Percentiles rank a stretch among this genome's conserved stretches.
Evolutionary conservation across 345 rosid genomes (phyloP).

Genomic region (Lumnitzera racemosa): DNA sequence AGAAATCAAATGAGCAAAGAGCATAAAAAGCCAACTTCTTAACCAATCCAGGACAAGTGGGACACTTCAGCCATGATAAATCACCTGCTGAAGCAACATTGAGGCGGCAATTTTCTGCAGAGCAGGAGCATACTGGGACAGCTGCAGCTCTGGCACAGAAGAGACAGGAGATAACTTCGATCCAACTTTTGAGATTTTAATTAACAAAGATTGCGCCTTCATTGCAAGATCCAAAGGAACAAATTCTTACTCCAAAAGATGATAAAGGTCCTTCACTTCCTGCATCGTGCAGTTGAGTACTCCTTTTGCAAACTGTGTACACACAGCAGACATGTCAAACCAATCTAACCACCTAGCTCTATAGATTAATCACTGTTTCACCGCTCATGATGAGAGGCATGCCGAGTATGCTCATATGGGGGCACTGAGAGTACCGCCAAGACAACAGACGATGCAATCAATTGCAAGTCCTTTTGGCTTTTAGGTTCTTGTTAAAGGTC

Average conservation of each 20-base stretch:
- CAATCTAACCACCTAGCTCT: neutral
- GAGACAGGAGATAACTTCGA: slow-evolving; percentile 88
- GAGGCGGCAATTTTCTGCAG: slow-evolving; percentile 84
- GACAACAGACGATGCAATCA: slow-evolving; percentile 90
- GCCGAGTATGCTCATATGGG: slow-evolving; percentile 58
- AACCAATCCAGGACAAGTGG: neutral
- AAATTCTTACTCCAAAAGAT: slow-evolving; percentile 84
- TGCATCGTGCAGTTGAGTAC: slow-evolving; percentile 89
- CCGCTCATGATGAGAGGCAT: slow-evolving; percentile 76
- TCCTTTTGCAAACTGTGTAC: slow-evolving; percentile 66
- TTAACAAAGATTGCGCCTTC: slow-evolving; percentile 66
- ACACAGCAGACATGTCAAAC: slow-evolving; percentile 4
- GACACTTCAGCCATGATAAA: slow-evolving; percentile 1
- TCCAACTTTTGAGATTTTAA: slow-evolving; percentile 75
- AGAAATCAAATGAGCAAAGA: neutral
- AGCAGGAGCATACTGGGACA: slow-evolving; percentile 70
- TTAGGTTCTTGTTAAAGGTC: slow-evolving; percentile 82
- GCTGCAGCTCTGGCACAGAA: slow-evolving; percentile 81
- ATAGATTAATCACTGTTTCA: too few species aligned
- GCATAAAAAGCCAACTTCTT: neutral
- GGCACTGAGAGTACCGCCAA: slow-evolving; percentile 80
- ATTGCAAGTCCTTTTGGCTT: slow-evolving; percentile 88
- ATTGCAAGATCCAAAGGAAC: slow-evolving; percentile 77
- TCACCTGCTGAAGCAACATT: slow-evolving; percentile 88
- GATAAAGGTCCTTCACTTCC: slow-evolving; percentile 92